Percentiles rank a stretch among this genome's conserved stretches.
phyloP scores from a whole-genome alignment of 192 early-diverging fungal species.

The Geranomyces variabilis region DNA sequence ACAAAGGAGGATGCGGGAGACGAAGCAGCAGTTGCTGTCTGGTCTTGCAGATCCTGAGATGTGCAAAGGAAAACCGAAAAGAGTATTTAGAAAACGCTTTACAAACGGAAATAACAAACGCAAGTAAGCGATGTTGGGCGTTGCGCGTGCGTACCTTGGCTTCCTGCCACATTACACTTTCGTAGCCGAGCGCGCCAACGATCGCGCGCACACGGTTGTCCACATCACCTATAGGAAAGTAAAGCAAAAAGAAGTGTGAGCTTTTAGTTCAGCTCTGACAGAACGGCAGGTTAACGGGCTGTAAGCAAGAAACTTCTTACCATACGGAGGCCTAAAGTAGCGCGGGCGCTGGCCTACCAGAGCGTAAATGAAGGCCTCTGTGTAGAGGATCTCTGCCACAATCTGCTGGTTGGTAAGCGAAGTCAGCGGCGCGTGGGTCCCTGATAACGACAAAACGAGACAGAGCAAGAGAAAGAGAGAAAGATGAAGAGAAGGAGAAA shows the following conservation, averaged over 20 bases:
- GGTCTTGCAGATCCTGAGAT: neutral
- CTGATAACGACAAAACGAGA: constrained; percentile 9
- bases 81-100: too few relatives aligned
- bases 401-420: constrained; percentile 55
- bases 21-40: neutral
- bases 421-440: constrained; percentile 61
- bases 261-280: too few relatives aligned
- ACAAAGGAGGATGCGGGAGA: constrained; percentile 25
- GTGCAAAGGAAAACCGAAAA: neutral
- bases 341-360: constrained; percentile 46
- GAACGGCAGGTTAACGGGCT: too few relatives aligned
- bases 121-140: too few relatives aligned
- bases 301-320: too few relatives aligned
- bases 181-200: constrained; percentile 58
- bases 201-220: constrained; percentile 75
- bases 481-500: too few relatives aligned
- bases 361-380: constrained; percentile 38
- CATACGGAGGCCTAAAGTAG: constrained; percentile 69
- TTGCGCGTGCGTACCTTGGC: too few relatives aligned
- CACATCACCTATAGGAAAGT: constrained; percentile 73
- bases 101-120: too few relatives aligned
- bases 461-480: too few relatives aligned
- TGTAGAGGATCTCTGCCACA: constrained; percentile 58
- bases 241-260: too few relatives aligned
- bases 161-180: constrained; percentile 40